phyloP scores from a whole-genome alignment of 176 grass and related monocot species.

The Poa pratensis region DNA sequence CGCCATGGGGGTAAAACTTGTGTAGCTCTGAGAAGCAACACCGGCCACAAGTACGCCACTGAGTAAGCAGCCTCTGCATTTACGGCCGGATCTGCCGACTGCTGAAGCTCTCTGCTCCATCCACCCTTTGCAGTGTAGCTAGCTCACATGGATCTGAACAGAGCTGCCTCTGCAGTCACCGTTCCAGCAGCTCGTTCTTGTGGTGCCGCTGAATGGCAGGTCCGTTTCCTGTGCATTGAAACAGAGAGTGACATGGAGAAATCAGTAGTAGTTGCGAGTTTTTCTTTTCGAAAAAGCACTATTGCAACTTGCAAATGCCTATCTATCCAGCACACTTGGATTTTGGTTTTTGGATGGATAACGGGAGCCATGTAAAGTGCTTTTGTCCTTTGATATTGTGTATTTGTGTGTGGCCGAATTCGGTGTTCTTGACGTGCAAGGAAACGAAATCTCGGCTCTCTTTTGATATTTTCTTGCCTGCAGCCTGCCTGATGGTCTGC shows the following conservation, averaged over 20 bases:
- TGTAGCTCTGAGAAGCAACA: not conserved
- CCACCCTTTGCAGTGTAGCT: not conserved
- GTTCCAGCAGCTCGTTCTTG: not conserved
- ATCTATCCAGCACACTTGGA: constrained; percentile 1
- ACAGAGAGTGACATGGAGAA: constrained; percentile 22
- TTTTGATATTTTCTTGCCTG: not conserved
- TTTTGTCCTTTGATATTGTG: not conserved
- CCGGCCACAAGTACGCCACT: constrained; percentile 16
- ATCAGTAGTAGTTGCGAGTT: not conserved
- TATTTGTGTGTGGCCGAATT: not conserved
- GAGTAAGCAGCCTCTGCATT: not conserved
- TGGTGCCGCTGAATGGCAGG: not conserved
- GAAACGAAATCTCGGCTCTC: not conserved
- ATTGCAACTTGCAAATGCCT: not conserved
- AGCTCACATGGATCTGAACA: constrained; percentile 1
- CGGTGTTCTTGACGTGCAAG: not conserved
- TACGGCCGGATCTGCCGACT: constrained; percentile 24
- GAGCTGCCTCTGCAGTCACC: not conserved
- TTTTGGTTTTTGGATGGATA: not conserved
- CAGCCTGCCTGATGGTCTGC: not conserved
- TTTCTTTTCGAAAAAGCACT: not conserved
- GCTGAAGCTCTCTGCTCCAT: constrained; percentile 4
- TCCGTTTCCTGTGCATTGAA: not conserved
- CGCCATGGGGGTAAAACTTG: not conserved
- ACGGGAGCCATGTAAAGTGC: constrained; percentile 40